These are phyloP conservation scores for Gastroboletus turbinatus DNA, from an alignment of 1,284 basidiomycete species.

Conservation along the genomic window DNA sequence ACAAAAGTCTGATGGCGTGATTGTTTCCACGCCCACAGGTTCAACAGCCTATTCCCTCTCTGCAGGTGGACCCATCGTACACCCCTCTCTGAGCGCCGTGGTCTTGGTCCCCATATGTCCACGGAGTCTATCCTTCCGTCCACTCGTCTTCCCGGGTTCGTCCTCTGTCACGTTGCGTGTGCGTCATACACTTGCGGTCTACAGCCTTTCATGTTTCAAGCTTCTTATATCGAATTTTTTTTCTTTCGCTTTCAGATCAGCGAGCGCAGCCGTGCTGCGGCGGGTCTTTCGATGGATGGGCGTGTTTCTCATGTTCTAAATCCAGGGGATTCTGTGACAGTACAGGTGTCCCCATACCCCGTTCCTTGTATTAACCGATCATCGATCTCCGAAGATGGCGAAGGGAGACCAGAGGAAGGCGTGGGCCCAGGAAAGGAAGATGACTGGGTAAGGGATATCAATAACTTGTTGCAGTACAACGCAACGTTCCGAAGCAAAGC, in stretches of 20 bases:
- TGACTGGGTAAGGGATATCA: constrained; percentile 96
- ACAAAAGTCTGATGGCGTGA: constrained; percentile 85
- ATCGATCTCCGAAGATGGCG: constrained; percentile 57
- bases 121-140: constrained; percentile 88
- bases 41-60: constrained; percentile 97
- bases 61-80: constrained; percentile 94
- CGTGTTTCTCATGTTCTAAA: constrained; percentile 78
- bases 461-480: constrained; percentile 89
- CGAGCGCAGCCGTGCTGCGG: constrained; percentile 79
- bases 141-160: constrained; percentile 86
- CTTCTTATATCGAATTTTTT: not conserved
- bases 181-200: constrained; percentile 30
- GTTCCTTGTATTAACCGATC: constrained; percentile 92
- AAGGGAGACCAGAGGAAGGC: constrained; percentile 43
- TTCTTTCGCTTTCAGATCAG: constrained; percentile 60
- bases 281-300: constrained; percentile 92
- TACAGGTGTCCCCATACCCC: constrained; percentile 84
- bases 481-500: constrained; percentile 89
- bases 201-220: not conserved
- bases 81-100: constrained; percentile 87
- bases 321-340: constrained; percentile 83
- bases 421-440: constrained; percentile 79
- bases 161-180: constrained; percentile 83
- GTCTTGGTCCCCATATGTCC: constrained; percentile 95
- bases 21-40: constrained; percentile 94